A percentile compares a stretch with the other conserved stretches of the same genome.
These are phyloP conservation scores for Scedosporium boydii DNA, from an alignment of 2,329 filamentous ascomycete species.

Conservation along the genomic window DNA sequence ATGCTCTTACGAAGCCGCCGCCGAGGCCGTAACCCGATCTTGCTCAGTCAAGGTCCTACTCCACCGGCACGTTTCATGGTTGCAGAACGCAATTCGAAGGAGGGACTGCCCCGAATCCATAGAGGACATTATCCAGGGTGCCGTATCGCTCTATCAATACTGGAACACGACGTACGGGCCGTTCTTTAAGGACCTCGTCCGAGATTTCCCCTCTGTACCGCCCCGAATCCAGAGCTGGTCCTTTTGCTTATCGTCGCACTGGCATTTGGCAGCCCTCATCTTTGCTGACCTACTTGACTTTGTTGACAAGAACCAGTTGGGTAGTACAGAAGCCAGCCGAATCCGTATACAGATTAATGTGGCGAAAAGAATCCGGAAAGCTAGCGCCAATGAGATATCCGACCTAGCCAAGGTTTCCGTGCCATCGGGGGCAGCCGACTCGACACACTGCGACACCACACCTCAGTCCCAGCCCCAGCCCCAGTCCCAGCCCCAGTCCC, in stretches of 20 bases:
- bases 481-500: not conserved
- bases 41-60: constrained; percentile 50
- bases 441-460: constrained; percentile 6
- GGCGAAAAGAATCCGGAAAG: constrained; percentile 27
- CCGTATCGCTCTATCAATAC: constrained; percentile 41
- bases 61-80: constrained; percentile 44
- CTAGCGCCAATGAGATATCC: constrained; percentile 34
- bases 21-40: constrained; percentile 37
- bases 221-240: constrained; percentile 50
- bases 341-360: constrained; percentile 21
- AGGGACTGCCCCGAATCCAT: constrained; percentile 25
- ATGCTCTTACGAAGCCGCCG: constrained; percentile 42
- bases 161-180: constrained; percentile 42
- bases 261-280: constrained; percentile 46
- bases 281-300: constrained; percentile 43
- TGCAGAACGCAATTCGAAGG: constrained; percentile 41
- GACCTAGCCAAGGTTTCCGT: constrained; percentile 38
- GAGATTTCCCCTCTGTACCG: constrained; percentile 38
- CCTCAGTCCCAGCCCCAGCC: too few species aligned
- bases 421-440: constrained; percentile 17
- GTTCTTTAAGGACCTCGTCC: constrained; percentile 43
- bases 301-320: constrained; percentile 31
- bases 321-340: constrained; percentile 15
- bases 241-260: constrained; percentile 45
- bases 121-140: constrained; percentile 37